Evolutionary conservation across 768 basidiomycete species (phyloP), one percentile per base, ranked within the genome.

Genomic region (Lactarius quietus): DNA sequence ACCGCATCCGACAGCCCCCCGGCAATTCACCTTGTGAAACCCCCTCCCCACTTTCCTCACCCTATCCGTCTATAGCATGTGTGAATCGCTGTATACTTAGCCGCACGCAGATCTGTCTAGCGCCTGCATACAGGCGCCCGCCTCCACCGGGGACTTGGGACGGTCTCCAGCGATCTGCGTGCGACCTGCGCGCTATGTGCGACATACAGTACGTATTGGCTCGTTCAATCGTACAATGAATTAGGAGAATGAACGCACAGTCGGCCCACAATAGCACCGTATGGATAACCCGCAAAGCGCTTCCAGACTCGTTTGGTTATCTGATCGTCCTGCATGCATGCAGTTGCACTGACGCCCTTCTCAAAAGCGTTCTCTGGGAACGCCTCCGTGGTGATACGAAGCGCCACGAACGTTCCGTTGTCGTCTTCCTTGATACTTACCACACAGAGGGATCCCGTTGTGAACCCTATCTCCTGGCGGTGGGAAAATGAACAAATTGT

Each of bases 1-100:
- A 17, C 65, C 60, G 65, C 39, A 14, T 43, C 65, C 65, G 65
- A 66, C 33, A 23, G 36, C 55, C 14, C 48, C 20, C 60, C 23
- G 56, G 65, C 56, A 56, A 62, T 66, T 66, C 65, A 53, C 48
- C 38, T 48, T 36, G 53, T 29, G 28, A 55, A 43, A 28, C 38
- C 9, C 33, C 52, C 20, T 33, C 54, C 33, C 33, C 54, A 29
- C 17, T 18, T 35, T 28, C 54, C 29, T 31, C 33, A 23, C 18
- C 54, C 48, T 23, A 15, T 33, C 61, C 31, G 29, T 57, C 33
- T 56, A n/a, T 48, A 28, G 43, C 28, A 23, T 18, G 14, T 18
- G 31, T 23, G 56, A 54, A 20, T 45, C 26, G 52, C 48, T 59
- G 57, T 57, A 29, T 10, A 38, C 38, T 15, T 57, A 51, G 57